Conservation (phyloP, 2,329 filamentous ascomycete species). For the Mycosphaerella sp. region DNA sequence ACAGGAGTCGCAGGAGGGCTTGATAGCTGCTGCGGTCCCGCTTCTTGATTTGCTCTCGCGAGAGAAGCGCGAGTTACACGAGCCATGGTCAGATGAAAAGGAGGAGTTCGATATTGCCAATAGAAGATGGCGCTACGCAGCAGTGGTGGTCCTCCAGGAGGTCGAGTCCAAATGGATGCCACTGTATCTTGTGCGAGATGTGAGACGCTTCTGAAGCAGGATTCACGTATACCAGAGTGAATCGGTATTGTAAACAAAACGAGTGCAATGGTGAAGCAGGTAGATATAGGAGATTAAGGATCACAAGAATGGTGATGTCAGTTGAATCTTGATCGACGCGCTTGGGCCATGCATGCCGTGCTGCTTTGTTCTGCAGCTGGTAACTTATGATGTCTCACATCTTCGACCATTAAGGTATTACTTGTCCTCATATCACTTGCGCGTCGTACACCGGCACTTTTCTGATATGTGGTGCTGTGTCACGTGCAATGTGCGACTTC, state of each 20-base stretch:
- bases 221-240: too few relatives aligned
- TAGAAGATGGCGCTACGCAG: background rate
- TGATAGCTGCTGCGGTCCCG: conserved; percentile 37
- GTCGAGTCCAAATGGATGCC: too few relatives aligned
- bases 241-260: too few relatives aligned
- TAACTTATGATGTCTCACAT: too few relatives aligned
- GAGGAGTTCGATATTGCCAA: background rate
- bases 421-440: too few relatives aligned
- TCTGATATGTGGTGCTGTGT: too few relatives aligned
- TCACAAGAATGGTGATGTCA: background rate
- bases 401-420: too few relatives aligned
- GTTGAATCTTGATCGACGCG: background rate
- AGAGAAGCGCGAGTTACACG: conserved; percentile 25
- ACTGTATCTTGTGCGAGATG: too few relatives aligned
- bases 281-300: background rate
- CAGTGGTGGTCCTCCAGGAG: background rate
- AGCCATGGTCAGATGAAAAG: conserved; percentile 19
- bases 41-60: conserved; percentile 14
- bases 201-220: too few relatives aligned
- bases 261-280: too few relatives aligned
- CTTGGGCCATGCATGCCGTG: background rate
- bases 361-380: background rate
- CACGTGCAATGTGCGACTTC: too few relatives aligned
- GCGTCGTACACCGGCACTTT: too few relatives aligned
- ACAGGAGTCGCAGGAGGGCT: conserved; percentile 40